Conservation (phyloP, 164 flowering plant genomes). For the Macadamia tetraphylla region DNA sequence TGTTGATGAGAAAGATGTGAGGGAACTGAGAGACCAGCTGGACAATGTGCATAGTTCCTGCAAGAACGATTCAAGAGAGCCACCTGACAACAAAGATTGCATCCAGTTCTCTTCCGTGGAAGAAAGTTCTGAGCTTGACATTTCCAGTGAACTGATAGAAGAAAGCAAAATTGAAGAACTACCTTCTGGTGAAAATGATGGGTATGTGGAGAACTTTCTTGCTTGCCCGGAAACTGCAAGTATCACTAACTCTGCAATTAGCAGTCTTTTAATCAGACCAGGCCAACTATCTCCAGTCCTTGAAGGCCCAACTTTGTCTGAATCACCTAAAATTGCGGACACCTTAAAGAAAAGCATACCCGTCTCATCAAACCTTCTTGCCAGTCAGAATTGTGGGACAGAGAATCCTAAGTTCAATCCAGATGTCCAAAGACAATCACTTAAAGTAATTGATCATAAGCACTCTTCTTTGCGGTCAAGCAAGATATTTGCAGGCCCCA, state of each 20-base stretch:
- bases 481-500: constrained; percentile 48
- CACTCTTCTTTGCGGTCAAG: constrained; percentile 65
- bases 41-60: constrained; percentile 36
- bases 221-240: constrained; percentile 7
- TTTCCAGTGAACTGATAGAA: constrained; percentile 44
- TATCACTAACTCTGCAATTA: constrained; percentile 15
- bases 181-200: constrained; percentile 7
- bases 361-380: constrained; percentile 25
- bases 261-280: constrained; percentile 39
- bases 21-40: constrained; percentile 51
- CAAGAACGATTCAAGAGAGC: constrained; percentile 32
- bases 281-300: constrained; percentile 33
- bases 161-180: constrained; percentile 42
- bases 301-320: constrained; percentile 67
- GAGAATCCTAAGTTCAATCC: constrained; percentile 29
- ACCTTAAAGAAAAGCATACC: constrained; percentile 37
- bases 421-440: constrained; percentile 35
- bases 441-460: constrained; percentile 34
- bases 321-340: constrained; percentile 80
- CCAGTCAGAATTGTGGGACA: constrained; percentile 20
- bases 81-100: constrained; percentile 28
- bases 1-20: constrained; percentile 60
- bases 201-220: constrained; percentile 8
- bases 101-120: constrained; percentile 32
- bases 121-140: constrained; percentile 49